Evolutionary conservation across 2,329 filamentous ascomycete genomes (phyloP).

Genomic region (Colletotrichum tropicicola): DNA sequence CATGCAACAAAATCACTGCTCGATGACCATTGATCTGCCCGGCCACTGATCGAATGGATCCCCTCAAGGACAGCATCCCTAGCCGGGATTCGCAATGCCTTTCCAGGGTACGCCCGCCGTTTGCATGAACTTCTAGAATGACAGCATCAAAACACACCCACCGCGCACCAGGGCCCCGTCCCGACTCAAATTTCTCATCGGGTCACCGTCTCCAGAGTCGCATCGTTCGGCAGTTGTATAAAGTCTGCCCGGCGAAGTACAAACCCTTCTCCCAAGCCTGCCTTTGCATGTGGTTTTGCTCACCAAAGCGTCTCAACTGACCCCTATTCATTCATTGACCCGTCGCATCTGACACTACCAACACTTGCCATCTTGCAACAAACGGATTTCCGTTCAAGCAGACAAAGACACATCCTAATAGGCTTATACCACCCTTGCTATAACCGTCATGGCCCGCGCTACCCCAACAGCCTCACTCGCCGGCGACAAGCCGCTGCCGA

Average conservation of each 20-base stretch:
- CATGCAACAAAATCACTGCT: neutral
- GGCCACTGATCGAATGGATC: neutral
- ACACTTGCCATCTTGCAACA: neutral
- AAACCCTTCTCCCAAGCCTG: neutral
- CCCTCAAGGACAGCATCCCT: slow-evolving; percentile 4
- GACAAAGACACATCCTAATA: neutral
- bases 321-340: slow-evolving; percentile 18
- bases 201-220: neutral
- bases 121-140: slow-evolving; percentile 35
- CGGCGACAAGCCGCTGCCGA: slow-evolving; percentile 36
- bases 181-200: slow-evolving; percentile 18
- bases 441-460: slow-evolving; percentile 23
- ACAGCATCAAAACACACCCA: slow-evolving; percentile 24
- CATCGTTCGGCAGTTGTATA: slow-evolving; percentile 19
- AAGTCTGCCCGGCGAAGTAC: neutral
- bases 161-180: neutral
- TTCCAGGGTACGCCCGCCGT: slow-evolving; percentile 23
- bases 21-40: neutral
- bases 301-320: slow-evolving; percentile 15
- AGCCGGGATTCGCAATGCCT: slow-evolving; percentile 11
- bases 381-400: neutral
- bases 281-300: slow-evolving; percentile 12
- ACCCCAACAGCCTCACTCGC: slow-evolving; percentile 13
- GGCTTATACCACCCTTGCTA: neutral
- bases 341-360: neutral